Evolutionary conservation across 352 stramenopile species (phyloP).

Genomic region (Globisporangium canariense): DNA sequence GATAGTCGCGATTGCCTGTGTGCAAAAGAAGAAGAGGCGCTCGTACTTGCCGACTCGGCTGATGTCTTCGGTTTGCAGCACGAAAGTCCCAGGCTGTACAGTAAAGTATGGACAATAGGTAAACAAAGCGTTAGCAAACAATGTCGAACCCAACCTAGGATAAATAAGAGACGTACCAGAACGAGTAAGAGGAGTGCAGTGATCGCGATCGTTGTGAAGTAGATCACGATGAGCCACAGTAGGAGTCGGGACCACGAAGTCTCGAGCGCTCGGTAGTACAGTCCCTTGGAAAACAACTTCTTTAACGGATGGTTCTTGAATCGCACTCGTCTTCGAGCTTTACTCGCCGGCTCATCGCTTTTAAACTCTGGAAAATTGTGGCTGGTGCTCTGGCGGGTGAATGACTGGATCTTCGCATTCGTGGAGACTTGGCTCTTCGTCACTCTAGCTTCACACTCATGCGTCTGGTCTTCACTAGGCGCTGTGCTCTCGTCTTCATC

Average conservation of each 20-base stretch:
- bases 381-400: not conserved
- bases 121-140: not conserved
- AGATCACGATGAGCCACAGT: constrained; percentile 32
- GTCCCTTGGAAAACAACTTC: constrained; percentile 32
- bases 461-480: too few species aligned
- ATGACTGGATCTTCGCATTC: too few species aligned
- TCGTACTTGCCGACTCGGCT: constrained; percentile 21
- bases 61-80: constrained; percentile 14
- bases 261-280: constrained; percentile 55
- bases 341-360: constrained; percentile 31
- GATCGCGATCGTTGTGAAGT: constrained; percentile 32
- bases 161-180: constrained; percentile 25
- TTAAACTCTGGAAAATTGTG: constrained; percentile 15
- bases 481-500: not conserved
- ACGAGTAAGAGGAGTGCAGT: constrained; percentile 39
- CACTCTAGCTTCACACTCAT: too few species aligned
- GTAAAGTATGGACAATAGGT: not conserved
- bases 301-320: constrained; percentile 44
- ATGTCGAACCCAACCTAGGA: not conserved
- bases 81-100: constrained; percentile 14
- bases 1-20: constrained; percentile 59
- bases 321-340: constrained; percentile 29
- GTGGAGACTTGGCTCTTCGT: too few species aligned
- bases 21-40: constrained; percentile 58
- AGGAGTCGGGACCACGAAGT: constrained; percentile 42